Evolutionary conservation across 139 green algal species (phyloP).

Genomic region (Micractinium conductrix): DNA sequence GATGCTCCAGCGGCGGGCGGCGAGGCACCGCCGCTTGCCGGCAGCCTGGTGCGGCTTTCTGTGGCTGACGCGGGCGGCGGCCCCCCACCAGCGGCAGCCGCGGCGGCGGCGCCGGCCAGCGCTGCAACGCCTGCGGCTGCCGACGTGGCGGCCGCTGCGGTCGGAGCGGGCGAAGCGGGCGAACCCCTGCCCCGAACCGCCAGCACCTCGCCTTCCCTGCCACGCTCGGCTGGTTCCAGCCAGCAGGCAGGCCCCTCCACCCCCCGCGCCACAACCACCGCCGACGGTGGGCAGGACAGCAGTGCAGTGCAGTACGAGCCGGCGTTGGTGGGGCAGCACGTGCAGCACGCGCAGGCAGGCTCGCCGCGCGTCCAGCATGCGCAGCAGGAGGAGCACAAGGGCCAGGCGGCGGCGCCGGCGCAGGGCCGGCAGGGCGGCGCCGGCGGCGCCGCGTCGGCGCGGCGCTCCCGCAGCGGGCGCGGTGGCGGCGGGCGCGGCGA

Average conservation of each 20-base stretch:
- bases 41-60: neutral
- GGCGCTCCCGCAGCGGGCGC: neutral
- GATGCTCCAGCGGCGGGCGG: neutral
- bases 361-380: neutral
- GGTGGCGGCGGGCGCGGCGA: too few relatives aligned
- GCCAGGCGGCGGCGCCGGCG: slow-evolving; percentile 11
- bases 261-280: neutral
- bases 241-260: neutral
- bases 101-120: neutral
- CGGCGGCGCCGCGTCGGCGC: neutral
- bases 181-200: neutral
- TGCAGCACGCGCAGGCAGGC: neutral
- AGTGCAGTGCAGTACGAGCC: neutral
- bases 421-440: neutral
- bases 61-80: neutral
- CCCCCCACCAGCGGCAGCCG: neutral
- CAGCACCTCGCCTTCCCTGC: neutral
- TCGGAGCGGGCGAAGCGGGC: neutral
- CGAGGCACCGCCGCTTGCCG: neutral
- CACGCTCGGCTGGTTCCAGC: neutral
- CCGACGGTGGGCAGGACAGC: neutral
- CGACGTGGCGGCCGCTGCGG: neutral
- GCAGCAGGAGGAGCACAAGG: neutral
- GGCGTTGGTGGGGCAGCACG: slow-evolving; percentile 3
- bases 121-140: neutral